Conservation (phyloP, 73 alveolate species). For the Paramecium octaurelia region DNA sequence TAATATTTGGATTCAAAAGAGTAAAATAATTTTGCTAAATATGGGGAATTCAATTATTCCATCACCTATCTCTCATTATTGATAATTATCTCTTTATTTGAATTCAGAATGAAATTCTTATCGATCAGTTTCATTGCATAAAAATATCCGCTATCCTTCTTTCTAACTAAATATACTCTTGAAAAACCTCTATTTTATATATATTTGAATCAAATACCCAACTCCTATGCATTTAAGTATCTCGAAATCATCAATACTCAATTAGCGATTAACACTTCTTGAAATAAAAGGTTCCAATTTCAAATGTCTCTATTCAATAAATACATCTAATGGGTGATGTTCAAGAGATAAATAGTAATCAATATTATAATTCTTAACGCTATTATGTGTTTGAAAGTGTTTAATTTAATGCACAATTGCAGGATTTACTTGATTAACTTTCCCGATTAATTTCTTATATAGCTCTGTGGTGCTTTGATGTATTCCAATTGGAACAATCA, state of each 20-base stretch:
- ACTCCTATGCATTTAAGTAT: slow-evolving; percentile 32
- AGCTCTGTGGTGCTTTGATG: slow-evolving; percentile 6
- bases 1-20: slow-evolving; percentile 60
- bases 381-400: not conserved
- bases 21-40: slow-evolving; percentile 45
- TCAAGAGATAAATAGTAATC: slow-evolving; percentile 29
- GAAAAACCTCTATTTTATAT: not conserved
- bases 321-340: not conserved
- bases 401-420: not conserved
- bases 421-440: not conserved
- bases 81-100: slow-evolving; percentile 19
- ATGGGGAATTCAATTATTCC: slow-evolving; percentile 40
- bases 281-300: slow-evolving; percentile 4
- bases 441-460: not conserved
- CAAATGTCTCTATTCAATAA: not conserved
- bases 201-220: not conserved
- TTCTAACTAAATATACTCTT: slow-evolving; percentile 40
- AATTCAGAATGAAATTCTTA: slow-evolving; percentile 16
- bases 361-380: not conserved
- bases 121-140: slow-evolving; percentile 50
- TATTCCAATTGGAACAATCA: not conserved
- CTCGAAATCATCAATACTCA: slow-evolving; percentile 2
- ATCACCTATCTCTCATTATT: slow-evolving; percentile 52
- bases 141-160: slow-evolving; percentile 7
- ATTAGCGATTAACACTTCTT: not conserved